Base-by-base conservation (phyloP, 306 rosid species). In the Mimosa bimucronata region DNA sequence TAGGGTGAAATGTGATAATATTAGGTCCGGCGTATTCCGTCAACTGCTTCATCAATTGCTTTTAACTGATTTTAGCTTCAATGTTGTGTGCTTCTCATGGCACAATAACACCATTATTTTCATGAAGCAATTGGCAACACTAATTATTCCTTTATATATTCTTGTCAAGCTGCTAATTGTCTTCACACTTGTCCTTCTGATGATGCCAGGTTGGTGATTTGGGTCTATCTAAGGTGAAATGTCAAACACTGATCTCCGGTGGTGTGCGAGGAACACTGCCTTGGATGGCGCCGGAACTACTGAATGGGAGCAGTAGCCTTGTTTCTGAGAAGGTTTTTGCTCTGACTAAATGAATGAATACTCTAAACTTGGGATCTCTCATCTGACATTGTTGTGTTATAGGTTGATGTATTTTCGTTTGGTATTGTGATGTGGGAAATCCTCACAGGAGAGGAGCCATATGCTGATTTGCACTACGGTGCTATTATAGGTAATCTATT, bases 211-310 rank as follows among this genome's bases (percentile, higher is more conserved):
- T 94, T 75, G 97, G 97, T 71, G 98, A 94, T 82, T 87, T 90
- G 93, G 97, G 98, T 76, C 92, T 92, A 78, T 94, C 98, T 46
- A 94, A 92, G 88, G 98, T 87, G 87, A 94, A 94, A 88, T 85
- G 97, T 78, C 92, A 90, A 85, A 92, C 98, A 21, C 78, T 88
- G 83, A 90, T 90, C 81, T 92, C 97, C 2, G 98, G 97, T 8
- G 97, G 98, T 74, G 98, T 94, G 85, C 89, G 98, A 69, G 97
- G 97, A 85, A 92, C 97, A 52, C 92, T 94, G 61, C 98, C 97
- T 0, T 90, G 98, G 98, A 94, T 94, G 97, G 98, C 98, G 41
- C 97, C 97, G 2, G 98, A 94, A 79, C 90, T 94, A 75, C 81
- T 94, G 87, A 94, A 92, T 61, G 98, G 98, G 77, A 92, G 97